Base-by-base conservation (phyloP, 2,329 filamentous ascomycete species). In the Ceratocystis huliohia region DNA sequence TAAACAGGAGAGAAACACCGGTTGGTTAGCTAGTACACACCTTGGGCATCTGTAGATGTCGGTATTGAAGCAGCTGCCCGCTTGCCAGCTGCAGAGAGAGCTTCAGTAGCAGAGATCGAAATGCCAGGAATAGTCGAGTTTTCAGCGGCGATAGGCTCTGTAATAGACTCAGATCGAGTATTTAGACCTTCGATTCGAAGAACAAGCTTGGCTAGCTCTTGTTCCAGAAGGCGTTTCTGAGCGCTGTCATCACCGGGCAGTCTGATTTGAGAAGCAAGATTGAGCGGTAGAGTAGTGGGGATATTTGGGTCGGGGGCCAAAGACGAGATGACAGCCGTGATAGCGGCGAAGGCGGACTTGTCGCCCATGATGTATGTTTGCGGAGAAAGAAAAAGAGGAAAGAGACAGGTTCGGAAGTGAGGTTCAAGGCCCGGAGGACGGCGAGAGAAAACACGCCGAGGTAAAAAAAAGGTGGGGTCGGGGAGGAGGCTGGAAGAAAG, bases 161-260 rank as follows among this genome's bases (percentile, higher is more conserved):
- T 70, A 81, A 80, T 67, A 82, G 75, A 67, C 73, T 82, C 84
- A 70, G 89, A 88, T 77, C 88, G 88, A 71, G 85, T 84, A 79
- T 97, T 92, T 71, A 97, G 84, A 70, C 87, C 85, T 70, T 91
- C 88, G 71, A 97, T 85, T 70, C 94, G 83, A 69, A 86, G 78
- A 68, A 87, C 84, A 69, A 97, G 83, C 66, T 89, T 87, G 63
- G 87, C 84, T 67, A 99, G 83, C 77, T 97, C 93, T 68, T 82
- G 81, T 77, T 97, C 91, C 69, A 97, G 84, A 41, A 82, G 82
- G 70, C 83, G 81, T 78, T 97, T 97, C 70, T 88, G 88, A 45
- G 84, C 77, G 57, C 84, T 88, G 68, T 91, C 83, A 67, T 84
- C 82, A 67, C 94, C 94, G 15, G 93, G 92, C 28, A 97, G 82